phyloP scores from a whole-genome alignment of 345 rosid genomes.

The Eucalyptus regnans region DNA sequence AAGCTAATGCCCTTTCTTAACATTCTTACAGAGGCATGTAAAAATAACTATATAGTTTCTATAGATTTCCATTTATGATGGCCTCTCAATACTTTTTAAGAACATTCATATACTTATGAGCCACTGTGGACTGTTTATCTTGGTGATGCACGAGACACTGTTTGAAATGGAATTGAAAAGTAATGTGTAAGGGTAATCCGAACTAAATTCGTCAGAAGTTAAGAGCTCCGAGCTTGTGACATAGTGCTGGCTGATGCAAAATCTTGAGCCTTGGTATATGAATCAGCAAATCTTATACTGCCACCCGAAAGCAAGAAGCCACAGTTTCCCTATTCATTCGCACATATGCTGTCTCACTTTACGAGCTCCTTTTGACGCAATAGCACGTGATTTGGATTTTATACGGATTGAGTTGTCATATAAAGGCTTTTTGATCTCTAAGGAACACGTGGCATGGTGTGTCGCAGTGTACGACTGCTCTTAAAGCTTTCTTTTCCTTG shows the following conservation, averaged over 20 bases:
- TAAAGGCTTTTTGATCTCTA: not conserved
- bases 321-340: not conserved
- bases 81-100: not conserved
- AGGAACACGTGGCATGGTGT: not conserved
- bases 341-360: not conserved
- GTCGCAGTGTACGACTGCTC: not conserved
- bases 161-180: not conserved
- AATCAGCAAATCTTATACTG: not conserved
- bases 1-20: not conserved
- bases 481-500: not conserved
- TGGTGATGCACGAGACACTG: not conserved
- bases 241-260: not conserved
- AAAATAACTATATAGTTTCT: not conserved
- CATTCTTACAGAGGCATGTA: not conserved
- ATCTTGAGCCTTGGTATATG: not conserved
- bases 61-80: not conserved
- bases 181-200: not conserved
- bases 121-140: not conserved
- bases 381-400: not conserved
- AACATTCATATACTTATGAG: not conserved
- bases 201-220: not conserved
- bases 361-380: not conserved
- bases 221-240: not conserved
- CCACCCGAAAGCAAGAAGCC: not conserved
- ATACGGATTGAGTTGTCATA: not conserved